phyloP scores from a whole-genome alignment of 306 rosid genomes.

The Hippophae gyantsensis region DNA sequence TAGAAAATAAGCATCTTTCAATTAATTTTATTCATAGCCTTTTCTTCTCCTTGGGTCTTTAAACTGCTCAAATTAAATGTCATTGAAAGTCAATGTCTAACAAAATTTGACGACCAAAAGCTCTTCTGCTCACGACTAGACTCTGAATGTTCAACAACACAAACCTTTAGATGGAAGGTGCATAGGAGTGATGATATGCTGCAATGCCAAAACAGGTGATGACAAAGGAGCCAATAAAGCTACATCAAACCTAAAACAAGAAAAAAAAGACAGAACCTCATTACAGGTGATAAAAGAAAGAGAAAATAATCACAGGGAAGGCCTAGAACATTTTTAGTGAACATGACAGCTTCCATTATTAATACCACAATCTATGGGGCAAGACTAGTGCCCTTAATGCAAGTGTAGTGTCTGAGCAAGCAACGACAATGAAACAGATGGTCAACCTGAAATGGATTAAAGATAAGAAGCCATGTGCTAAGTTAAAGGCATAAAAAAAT shows the following conservation, averaged over 20 bases:
- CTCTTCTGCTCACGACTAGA: no score
- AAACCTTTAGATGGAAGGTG: constrained; percentile 43
- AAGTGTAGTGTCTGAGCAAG: constrained; percentile 93
- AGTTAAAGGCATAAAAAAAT: constrained; percentile 11
- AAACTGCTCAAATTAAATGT: no score
- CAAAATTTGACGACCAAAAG: no score
- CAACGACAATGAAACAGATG: constrained; percentile 73
- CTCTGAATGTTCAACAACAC: constrained; percentile 16
- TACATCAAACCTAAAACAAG: constrained; percentile 65
- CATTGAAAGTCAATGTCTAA: no score
- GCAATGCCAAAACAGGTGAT: constrained; percentile 84
- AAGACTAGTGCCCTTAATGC: constrained; percentile 66
- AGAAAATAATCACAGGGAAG: neutral
- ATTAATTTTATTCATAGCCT: no score
- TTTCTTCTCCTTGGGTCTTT: no score
- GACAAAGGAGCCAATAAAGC: constrained; percentile 58
- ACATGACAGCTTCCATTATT: constrained; percentile 13
- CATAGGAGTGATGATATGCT: constrained; percentile 55
- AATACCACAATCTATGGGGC: constrained; percentile 84
- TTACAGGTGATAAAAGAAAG: constrained; percentile 4
- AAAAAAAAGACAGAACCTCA: constrained; percentile 6
- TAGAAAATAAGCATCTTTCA: no score
- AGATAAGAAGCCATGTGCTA: constrained; percentile 5
- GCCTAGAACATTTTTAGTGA: neutral
- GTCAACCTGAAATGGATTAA: constrained; percentile 56